Conservation (phyloP, 352 stramenopile genomes). For the Phytophthora agathidicida region DNA sequence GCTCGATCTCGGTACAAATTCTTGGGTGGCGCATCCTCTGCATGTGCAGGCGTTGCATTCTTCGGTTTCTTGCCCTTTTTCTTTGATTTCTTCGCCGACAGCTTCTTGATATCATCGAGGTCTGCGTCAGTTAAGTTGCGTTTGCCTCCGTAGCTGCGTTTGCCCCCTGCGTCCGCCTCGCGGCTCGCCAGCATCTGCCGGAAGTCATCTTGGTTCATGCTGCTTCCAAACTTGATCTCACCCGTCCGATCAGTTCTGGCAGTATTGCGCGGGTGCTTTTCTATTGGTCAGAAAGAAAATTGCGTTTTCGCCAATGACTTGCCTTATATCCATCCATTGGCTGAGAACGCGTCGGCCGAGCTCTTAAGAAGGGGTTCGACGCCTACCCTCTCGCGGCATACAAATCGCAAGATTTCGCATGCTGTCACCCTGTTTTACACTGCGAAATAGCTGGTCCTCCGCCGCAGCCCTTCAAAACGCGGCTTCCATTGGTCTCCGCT, state of each 20-base stretch:
- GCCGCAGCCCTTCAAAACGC: slow-evolving; percentile 3
- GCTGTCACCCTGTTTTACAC: slow-evolving; percentile 17
- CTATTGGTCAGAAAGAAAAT: slow-evolving; percentile 9
- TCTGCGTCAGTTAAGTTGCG: slow-evolving; percentile 62
- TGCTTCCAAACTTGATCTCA: slow-evolving; percentile 3
- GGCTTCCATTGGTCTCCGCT: neutral
- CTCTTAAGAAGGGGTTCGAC: slow-evolving; percentile 15
- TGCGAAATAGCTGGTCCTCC: slow-evolving; percentile 14
- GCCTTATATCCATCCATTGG: slow-evolving; percentile 33
- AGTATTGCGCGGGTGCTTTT: neutral
- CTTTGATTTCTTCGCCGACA: slow-evolving; percentile 67
- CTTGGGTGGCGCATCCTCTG: neutral
- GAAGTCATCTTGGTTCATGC: slow-evolving; percentile 86
- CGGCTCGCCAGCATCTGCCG: slow-evolving; percentile 54
- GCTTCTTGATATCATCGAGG: slow-evolving; percentile 48
- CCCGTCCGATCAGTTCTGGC: slow-evolving; percentile 6
- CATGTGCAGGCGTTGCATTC: slow-evolving; percentile 14
- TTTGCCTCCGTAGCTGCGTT: slow-evolving; percentile 52
- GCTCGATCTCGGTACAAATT: slow-evolving; percentile 68
- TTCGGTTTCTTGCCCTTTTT: slow-evolving; percentile 56
- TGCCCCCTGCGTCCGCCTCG: slow-evolving; percentile 10
- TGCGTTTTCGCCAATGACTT: slow-evolving; percentile 14
- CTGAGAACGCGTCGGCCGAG: slow-evolving; percentile 21
- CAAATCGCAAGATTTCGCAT: slow-evolving; percentile 8
- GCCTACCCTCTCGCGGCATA: neutral